Evolutionary conservation across 768 basidiomycete species (phyloP), one percentile per base, ranked within the genome.

Genomic region (Hygrocybe punicea): DNA sequence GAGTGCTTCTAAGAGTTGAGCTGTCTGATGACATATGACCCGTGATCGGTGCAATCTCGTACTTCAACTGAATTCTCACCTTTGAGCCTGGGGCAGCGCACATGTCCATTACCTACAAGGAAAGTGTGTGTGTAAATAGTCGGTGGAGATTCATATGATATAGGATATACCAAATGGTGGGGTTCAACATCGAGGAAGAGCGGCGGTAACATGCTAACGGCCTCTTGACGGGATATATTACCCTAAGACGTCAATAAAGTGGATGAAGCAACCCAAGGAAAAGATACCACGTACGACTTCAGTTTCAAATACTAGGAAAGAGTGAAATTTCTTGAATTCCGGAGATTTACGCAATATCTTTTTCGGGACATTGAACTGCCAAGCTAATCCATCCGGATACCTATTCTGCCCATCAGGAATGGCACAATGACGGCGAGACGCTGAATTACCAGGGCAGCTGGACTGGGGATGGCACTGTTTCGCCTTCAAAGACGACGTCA

Each of bases 61-160:
- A 29, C 8, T 29, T 29, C 29, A 29, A 4, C 6, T 53, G 6
- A 21, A 29, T 24, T 58, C 67, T 33, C 61, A 90, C 91, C 78
- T 99, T 99, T 21, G 94, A 97, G 5, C 97, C 97, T 0, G 97
- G 97, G 2, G 97, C 96, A 16, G 97, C 97, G 68, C 97, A 99
- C 91, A 96, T 93, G 70, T 99, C 97, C 64, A 98, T 85, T 17
- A 92, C 89, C 84, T 90, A 56, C 1, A n/a, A 17, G 16, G 48
- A 55, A 56, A 37, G 56, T 35, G n/a, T 55, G 39, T n/a, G 54
- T 11, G 49, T 36, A 51, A 33, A 51, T 23, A 44, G 29, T 14
- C 24, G 19, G 2, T 19, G 8, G 56, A 35, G 44, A 50, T 8
- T 33, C 52, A 48, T 7, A 39, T 16, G n/a, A 25, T 17, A 9